Percentiles rank a stretch among this genome's conserved stretches.
These are phyloP conservation scores for Centella asiatica DNA, from an alignment of 129 eudicot genomes.

Conservation along the genomic window DNA sequence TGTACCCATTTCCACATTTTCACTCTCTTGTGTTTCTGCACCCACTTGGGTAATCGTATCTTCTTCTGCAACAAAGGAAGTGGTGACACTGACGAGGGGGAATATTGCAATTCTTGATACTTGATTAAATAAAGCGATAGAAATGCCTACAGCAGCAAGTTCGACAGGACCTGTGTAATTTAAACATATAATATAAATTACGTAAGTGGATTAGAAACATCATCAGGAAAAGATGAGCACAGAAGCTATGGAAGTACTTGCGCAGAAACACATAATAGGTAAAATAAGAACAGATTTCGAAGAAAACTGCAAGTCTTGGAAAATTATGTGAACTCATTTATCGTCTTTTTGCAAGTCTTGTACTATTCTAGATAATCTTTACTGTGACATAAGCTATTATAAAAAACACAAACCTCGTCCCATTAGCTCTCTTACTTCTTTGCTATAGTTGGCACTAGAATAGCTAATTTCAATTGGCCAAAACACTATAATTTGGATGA, in stretches of 20 bases:
- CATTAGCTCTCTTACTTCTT: too few relatives aligned
- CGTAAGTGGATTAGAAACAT: neutral
- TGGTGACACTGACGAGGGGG: slow-evolving; percentile 71
- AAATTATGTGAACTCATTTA: too few relatives aligned
- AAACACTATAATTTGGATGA: too few relatives aligned
- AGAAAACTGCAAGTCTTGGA: too few relatives aligned
- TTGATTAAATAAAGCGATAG: slow-evolving; percentile 80
- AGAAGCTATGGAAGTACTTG: neutral
- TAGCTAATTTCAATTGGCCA: too few relatives aligned
- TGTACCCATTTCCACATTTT: slow-evolving; percentile 32
- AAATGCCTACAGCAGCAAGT: slow-evolving; percentile 88
- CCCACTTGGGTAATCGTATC: slow-evolving; percentile 27
- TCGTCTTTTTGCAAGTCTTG: too few relatives aligned
- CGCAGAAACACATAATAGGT: too few relatives aligned
- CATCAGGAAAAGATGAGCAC: neutral
- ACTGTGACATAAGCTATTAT: too few relatives aligned
- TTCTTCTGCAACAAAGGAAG: slow-evolving; percentile 81
- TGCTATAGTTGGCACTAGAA: too few relatives aligned
- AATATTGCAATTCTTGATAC: slow-evolving; percentile 72
- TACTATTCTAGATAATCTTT: too few relatives aligned
- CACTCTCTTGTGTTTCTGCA: slow-evolving; percentile 10
- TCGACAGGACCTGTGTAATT: slow-evolving; percentile 51
- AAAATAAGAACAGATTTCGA: too few relatives aligned
- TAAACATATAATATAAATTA: neutral
- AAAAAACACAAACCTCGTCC: too few relatives aligned